Base-by-base conservation (phyloP, 768 basidiomycete species). In the Exidia glandulosa region DNA sequence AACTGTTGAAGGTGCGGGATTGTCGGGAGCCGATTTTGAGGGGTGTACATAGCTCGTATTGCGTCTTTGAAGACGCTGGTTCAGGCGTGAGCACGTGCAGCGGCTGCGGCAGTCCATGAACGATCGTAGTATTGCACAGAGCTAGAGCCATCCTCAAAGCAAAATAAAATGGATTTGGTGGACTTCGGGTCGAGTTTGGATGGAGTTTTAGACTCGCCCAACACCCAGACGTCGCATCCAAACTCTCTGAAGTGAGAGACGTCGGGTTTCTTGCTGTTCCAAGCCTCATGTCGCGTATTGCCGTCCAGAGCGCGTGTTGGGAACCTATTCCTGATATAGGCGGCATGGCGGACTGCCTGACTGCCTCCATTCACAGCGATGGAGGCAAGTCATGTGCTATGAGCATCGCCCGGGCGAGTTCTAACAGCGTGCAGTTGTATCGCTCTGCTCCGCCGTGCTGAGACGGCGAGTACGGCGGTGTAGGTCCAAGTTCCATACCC, bases 401-500 rank as follows among this genome's bases (percentile, higher is more conserved):
- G 32, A 77, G 9, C 74, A 77, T 77, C 0, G 72, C 64, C 0
- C 63, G 32, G 1, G 62, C 66, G 2, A 74, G 37, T 52, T 75
- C 68, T 0, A 73, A 25, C 0, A 73, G 47, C 0, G 71, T 76
- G 3, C 65, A 32, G 56, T 77, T 78, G 23, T 69, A 69, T 0
- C 68, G 54, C 37, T 81, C 75, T 0, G 76, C 70, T 23, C 68
- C 57, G 10, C 70, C 62, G 62, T 66, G 65, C 47, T 70, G 66
- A 1, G 66, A 41, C 2, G 70, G 71, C 0, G 70, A 65, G 61
- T 75, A 64, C 1, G 69, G 65, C 0, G 66, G 64, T 0, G 68
- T 72, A 0, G 59, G 61, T 54, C 72, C 64, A 10, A 56, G 61
- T 1, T 52, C 25, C 12, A 71, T 60, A 63, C 63, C 34, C 59